A percentile compares a stretch with the other conserved stretches of the same genome.
Evolutionary conservation across 2,329 filamentous ascomycete species (phyloP).

Genomic region (Eutypa lata): DNA sequence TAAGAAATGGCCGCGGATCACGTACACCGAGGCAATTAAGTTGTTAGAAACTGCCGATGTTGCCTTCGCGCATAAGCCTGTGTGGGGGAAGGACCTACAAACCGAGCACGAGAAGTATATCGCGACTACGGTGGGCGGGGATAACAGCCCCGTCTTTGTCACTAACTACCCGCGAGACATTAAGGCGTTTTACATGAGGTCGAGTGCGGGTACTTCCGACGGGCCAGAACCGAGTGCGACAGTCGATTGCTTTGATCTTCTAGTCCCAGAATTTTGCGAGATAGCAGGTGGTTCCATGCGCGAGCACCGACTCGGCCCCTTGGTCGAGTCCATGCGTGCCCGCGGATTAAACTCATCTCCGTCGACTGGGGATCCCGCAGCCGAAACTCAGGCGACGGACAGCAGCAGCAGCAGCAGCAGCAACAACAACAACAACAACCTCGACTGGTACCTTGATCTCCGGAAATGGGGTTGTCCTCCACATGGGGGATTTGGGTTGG

Average conservation of each 20-base stretch:
- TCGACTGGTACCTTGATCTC: slow-evolving; percentile 87
- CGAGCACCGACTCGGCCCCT: slow-evolving; percentile 69
- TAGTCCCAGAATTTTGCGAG: slow-evolving; percentile 83
- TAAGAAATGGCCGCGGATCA: slow-evolving; percentile 71
- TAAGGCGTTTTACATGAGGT: slow-evolving; percentile 87
- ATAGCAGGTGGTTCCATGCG: slow-evolving; percentile 86
- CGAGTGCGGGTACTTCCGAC: slow-evolving; percentile 8
- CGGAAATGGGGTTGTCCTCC: slow-evolving; percentile 88
- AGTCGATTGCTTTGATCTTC: slow-evolving; percentile 85
- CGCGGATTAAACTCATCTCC: slow-evolving; percentile 56
- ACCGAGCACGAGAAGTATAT: slow-evolving; percentile 92
- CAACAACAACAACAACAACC: slow-evolving; percentile 35
- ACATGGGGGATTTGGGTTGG: slow-evolving; percentile 86
- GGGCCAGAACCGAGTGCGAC: slow-evolving; percentile 43
- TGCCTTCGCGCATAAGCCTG: slow-evolving; percentile 65
- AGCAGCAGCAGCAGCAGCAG: slow-evolving; percentile 9
- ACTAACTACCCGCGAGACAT: slow-evolving; percentile 86
- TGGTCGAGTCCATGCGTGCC: slow-evolving; percentile 68
- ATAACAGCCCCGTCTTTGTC: slow-evolving; percentile 73
- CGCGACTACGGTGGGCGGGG: slow-evolving; percentile 53
- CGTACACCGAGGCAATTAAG: slow-evolving; percentile 75
- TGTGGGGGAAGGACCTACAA: slow-evolving; percentile 73
- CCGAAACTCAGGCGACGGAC: slow-evolving; percentile 21
- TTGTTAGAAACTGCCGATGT: slow-evolving; percentile 59
- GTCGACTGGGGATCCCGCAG: slow-evolving; percentile 15